phyloP scores from a whole-genome alignment of 2,329 filamentous ascomycete species.

The Hymenoscyphus occultus region DNA sequence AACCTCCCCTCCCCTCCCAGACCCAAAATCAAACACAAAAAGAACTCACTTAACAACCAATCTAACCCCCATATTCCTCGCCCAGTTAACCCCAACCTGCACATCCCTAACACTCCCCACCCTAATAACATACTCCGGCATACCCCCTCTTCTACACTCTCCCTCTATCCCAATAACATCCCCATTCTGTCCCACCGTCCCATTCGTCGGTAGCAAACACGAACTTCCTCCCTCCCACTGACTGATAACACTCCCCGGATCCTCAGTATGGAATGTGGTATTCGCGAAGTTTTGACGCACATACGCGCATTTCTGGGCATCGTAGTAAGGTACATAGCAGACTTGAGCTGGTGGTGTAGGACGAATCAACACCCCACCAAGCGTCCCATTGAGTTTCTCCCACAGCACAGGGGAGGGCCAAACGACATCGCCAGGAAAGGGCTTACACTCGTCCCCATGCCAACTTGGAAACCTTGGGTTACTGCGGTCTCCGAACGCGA shows the following conservation, averaged over 20 bases:
- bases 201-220: neutral
- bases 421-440: neutral
- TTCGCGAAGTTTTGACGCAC: neutral
- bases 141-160: slow-evolving; percentile 12
- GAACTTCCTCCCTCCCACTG: neutral
- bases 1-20: neutral
- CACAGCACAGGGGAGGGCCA: neutral
- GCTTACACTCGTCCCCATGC: neutral
- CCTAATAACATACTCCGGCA: slow-evolving; percentile 36
- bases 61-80: slow-evolving; percentile 41
- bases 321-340: neutral
- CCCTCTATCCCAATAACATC: neutral
- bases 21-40: neutral
- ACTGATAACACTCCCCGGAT: neutral
- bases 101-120: slow-evolving; percentile 43
- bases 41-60: slow-evolving; percentile 31
- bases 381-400: neutral
- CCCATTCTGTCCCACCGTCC: no score
- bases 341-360: neutral
- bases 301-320: neutral
- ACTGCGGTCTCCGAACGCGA: neutral
- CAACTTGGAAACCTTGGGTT: neutral
- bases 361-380: neutral
- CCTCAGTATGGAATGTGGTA: neutral
- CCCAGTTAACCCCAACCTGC: slow-evolving; percentile 43